Percentiles rank a stretch among this genome's conserved stretches.
phyloP scores from a whole-genome alignment of 1,284 basidiomycete species.

The Austropuccinia psidii region DNA sequence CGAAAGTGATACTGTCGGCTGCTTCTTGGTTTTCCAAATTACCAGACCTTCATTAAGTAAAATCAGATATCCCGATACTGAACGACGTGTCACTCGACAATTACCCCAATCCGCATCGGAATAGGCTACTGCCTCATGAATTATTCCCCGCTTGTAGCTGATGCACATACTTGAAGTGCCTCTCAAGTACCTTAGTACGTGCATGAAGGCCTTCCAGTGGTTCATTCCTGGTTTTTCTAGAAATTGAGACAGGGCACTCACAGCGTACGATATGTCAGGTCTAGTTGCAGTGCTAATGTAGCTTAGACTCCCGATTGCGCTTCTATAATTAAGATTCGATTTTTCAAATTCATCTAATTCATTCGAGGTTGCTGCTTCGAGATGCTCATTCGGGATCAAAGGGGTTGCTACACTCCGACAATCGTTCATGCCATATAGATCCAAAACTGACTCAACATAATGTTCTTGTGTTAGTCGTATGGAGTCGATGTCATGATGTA shows the following conservation, averaged over 20 bases:
- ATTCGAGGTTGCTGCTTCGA: not conserved
- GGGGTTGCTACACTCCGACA: not conserved
- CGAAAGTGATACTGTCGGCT: too few relatives aligned
- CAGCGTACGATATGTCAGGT: not conserved
- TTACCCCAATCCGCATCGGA: too few relatives aligned
- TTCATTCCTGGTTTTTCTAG: not conserved
- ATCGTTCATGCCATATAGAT: not conserved
- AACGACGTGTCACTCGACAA: too few relatives aligned
- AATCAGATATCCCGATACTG: too few relatives aligned
- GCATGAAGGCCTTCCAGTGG: not conserved
- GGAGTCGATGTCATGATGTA: too few relatives aligned
- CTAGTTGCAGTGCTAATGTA: not conserved
- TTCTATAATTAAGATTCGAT: not conserved
- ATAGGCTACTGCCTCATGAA: too few relatives aligned
- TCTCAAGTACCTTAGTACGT: not conserved
- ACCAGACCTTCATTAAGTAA: too few relatives aligned
- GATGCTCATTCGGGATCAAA: not conserved
- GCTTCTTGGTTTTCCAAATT: too few relatives aligned
- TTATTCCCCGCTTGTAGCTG: too few relatives aligned
- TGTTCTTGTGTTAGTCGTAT: too few relatives aligned
- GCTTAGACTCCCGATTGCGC: not conserved
- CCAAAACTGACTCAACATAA: too few relatives aligned
- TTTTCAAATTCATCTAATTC: not conserved
- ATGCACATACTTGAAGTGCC: not conserved
- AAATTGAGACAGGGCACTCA: not conserved